A percentile compares a stretch with the other conserved stretches of the same genome.
These are phyloP conservation scores for Chaetomium olivaceum DNA, from an alignment of 2,329 filamentous ascomycete genomes.

Conservation along the genomic window DNA sequence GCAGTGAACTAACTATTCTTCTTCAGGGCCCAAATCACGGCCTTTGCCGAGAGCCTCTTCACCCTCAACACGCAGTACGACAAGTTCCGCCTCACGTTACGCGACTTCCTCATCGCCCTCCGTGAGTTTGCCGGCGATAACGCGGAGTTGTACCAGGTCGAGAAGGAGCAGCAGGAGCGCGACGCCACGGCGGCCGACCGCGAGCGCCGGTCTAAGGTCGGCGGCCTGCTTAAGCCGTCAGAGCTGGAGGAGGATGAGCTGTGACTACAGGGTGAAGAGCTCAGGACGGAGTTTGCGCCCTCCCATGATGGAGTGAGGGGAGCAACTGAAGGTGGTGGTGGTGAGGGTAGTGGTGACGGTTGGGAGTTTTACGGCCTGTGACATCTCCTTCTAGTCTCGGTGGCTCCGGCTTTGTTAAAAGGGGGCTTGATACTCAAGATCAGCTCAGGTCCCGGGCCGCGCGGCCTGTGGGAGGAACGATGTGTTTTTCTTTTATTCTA, in stretches of 20 bases:
- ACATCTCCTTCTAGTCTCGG: conserved; percentile 14
- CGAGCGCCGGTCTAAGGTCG: conserved; percentile 90
- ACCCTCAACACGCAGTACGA: conserved; percentile 83
- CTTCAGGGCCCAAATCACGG: conserved; percentile 75
- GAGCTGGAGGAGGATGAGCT: conserved; percentile 89
- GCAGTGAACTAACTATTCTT: conserved; percentile 38
- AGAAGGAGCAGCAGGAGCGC: conserved; percentile 88
- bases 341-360: conserved; percentile 50
- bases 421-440: not conserved
- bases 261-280: conserved; percentile 71
- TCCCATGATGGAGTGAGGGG: conserved; percentile 30
- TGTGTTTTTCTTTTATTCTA: conserved; percentile 12
- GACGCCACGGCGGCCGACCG: conserved; percentile 86
- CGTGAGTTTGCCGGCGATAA: conserved; percentile 98
- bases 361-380: conserved; percentile 67
- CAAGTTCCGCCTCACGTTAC: conserved; percentile 92
- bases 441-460: not conserved
- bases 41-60: conserved; percentile 89
- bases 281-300: conserved; percentile 61
- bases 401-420: not conserved
- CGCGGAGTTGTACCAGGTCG: conserved; percentile 86
- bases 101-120: conserved; percentile 94
- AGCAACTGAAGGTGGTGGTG: not conserved
- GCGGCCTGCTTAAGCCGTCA: conserved; percentile 94
- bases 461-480: conserved; percentile 2